Evolutionary conservation across 495 filamentous ascomycete genomes (phyloP), one percentile per base, ranked within the genome.

Genomic region (Aspergillus bertholletiae): DNA sequence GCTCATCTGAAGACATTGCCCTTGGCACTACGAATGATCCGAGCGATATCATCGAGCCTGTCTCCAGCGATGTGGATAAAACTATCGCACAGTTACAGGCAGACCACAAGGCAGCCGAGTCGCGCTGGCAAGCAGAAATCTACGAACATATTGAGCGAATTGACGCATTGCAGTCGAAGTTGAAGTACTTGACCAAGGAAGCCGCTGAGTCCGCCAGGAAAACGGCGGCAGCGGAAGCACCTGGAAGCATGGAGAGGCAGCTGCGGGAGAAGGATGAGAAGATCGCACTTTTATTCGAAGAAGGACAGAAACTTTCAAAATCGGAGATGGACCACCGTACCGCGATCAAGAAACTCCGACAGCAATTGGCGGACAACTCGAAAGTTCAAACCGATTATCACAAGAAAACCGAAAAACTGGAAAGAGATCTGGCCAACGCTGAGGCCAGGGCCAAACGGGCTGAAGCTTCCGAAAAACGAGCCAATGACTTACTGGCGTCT

Each of bases 221-320:
- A 48, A 81, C 85, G 3, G 84, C 82, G 3, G 70, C 79, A 5
- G 74, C 78, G 17, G 83, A 87, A 2, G 74, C 83, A 8, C 65
- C 82, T 0, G 85, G 86, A 2, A 88, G 83, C 56, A 28, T 73
- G 5, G 89, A 96, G 49, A 89, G 85, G 65, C 89, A 88, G 61
- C 70, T 96, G 8, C 85, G 89, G 8, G 91, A 94, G 63, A 93
- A 92, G 55, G 90, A 97, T 56, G 90, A 93, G 59, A 87, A 89
- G 58, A 94, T 97, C 53, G 88, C 90, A 5, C 76, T 92, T 39
- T 74, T 98, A 13, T 86, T 98, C 70, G 86, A 95, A 62, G 94
- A 98, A 71, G 94, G 95, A 0, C 90, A 96, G 64, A 92, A 89
- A 55, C 79, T 97, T 11, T 88, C 88, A 3, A 89, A 87, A 60